Conservation (phyloP, 352 stramenopile species). For the Globisporangium parvum region DNA sequence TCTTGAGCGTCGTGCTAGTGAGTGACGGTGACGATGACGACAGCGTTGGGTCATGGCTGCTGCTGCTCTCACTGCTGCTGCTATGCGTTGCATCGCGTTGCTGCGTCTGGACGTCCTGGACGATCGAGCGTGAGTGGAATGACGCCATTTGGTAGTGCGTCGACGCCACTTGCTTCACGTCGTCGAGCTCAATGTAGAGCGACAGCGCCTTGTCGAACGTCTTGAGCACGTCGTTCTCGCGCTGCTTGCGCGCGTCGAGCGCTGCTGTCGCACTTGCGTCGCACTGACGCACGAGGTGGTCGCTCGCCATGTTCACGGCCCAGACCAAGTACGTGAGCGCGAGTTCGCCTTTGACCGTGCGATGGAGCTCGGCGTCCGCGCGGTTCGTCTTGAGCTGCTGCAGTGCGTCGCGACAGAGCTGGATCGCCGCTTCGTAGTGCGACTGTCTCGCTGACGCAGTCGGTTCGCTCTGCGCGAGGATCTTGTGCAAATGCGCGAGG, state of each 20-base stretch:
- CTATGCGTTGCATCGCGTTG: not conserved
- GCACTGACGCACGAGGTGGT: not conserved
- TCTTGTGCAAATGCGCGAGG: slow-evolving; percentile 80
- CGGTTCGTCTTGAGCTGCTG: slow-evolving; percentile 67
- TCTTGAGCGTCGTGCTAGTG: slow-evolving; percentile 30
- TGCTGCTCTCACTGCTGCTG: not conserved
- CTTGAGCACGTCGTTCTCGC: slow-evolving; percentile 42
- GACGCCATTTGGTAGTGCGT: slow-evolving; percentile 86
- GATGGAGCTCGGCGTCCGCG: slow-evolving; percentile 44
- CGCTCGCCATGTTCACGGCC: slow-evolving; percentile 55
- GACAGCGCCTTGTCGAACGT: slow-evolving; percentile 71
- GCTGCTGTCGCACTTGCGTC: not conserved
- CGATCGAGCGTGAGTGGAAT: slow-evolving; percentile 64
- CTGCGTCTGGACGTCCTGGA: slow-evolving; percentile 23
- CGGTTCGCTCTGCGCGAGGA: slow-evolving; percentile 59
- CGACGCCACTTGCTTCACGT: slow-evolving; percentile 65
- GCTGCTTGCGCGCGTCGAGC: slow-evolving; percentile 18
- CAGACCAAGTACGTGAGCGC: slow-evolving; percentile 79
- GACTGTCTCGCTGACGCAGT: slow-evolving; percentile 21
- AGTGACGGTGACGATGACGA: slow-evolving; percentile 7
- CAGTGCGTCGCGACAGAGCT: slow-evolving; percentile 59
- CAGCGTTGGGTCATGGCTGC: slow-evolving; percentile 3
- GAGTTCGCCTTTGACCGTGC: slow-evolving; percentile 76
- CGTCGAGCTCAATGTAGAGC: slow-evolving; percentile 65
- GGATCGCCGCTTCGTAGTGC: slow-evolving; percentile 56